Conservation (phyloP, 352 stramenopile genomes). For the Globisporangium parvum region DNA sequence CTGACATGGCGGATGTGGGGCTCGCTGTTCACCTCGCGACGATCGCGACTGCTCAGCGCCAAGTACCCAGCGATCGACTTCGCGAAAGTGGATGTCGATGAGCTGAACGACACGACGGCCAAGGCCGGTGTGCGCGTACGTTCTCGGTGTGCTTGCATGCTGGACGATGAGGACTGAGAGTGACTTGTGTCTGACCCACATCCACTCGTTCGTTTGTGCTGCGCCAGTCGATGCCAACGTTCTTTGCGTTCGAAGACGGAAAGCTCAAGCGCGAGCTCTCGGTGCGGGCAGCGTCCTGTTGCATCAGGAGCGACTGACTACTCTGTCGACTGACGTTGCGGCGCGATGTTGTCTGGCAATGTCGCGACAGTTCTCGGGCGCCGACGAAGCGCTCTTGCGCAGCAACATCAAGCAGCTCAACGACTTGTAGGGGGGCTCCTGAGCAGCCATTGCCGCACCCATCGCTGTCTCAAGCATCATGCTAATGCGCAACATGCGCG, state of each 20-base stretch:
- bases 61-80: conserved; percentile 70
- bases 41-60: conserved; percentile 21
- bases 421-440: conserved; percentile 28
- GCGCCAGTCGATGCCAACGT: conserved; percentile 82
- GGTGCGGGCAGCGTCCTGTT: conserved; percentile 24
- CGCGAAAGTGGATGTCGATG: conserved; percentile 82
- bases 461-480: too few species aligned
- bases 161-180: too few species aligned
- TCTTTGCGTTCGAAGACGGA: conserved; percentile 80
- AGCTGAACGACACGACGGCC: conserved; percentile 70
- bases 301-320: not conserved
- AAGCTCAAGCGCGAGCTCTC: conserved; percentile 73
- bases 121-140: conserved; percentile 79
- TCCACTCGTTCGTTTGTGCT: not conserved
- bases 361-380: conserved; percentile 64
- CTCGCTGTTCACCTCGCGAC: not conserved
- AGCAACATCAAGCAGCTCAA: conserved; percentile 71
- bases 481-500: too few species aligned
- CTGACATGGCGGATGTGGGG: not conserved
- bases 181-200: not conserved
- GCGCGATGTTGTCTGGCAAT: not conserved
- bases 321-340: not conserved
- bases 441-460: too few species aligned
- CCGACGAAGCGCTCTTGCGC: conserved; percentile 66
- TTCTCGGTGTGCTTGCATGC: conserved; percentile 23